Percentiles rank a stretch among this genome's conserved stretches.
Evolutionary conservation across 2,329 filamentous ascomycete species (phyloP).

Genomic region (Epichloe elymi): DNA sequence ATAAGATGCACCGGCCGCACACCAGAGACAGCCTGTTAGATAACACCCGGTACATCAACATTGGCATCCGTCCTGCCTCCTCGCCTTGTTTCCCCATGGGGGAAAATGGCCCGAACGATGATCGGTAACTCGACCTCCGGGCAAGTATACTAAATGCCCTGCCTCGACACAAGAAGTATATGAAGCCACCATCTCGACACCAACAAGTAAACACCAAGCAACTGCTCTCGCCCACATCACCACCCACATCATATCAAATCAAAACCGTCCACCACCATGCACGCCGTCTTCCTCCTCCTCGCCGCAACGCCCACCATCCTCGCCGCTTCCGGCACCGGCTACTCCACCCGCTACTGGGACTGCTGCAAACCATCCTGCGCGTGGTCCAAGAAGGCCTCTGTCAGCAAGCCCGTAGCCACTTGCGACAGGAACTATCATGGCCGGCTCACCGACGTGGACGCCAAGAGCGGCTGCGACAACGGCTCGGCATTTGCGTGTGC

Average conservation of each 20-base stretch:
- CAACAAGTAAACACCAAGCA: neutral
- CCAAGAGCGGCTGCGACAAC: constrained; percentile 40
- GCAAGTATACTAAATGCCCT: too few relatives aligned
- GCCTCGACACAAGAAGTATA: too few relatives aligned
- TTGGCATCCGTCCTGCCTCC: too few relatives aligned
- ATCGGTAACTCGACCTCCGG: too few relatives aligned
- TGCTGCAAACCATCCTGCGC: constrained; percentile 60
- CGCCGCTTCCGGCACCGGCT: constrained; percentile 16
- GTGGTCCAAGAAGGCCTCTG: constrained; percentile 43
- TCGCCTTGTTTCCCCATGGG: too few relatives aligned
- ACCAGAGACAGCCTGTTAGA: too few relatives aligned
- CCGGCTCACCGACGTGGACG: constrained; percentile 35
- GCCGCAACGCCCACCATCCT: constrained; percentile 12
- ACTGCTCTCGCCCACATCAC: neutral
- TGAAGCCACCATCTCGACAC: neutral
- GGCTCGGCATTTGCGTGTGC: constrained; percentile 48
- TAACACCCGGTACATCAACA: too few relatives aligned
- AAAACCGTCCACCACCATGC: neutral
- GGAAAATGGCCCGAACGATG: too few relatives aligned
- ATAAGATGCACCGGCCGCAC: too few relatives aligned
- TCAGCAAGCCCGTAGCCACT: constrained; percentile 35
- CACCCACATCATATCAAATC: neutral
- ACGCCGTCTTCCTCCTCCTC: constrained; percentile 7
- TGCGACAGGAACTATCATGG: constrained; percentile 40
- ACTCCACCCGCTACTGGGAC: constrained; percentile 39